Conservation (phyloP, 306 rosid genomes). For the Notholithocarpus densiflorus region DNA sequence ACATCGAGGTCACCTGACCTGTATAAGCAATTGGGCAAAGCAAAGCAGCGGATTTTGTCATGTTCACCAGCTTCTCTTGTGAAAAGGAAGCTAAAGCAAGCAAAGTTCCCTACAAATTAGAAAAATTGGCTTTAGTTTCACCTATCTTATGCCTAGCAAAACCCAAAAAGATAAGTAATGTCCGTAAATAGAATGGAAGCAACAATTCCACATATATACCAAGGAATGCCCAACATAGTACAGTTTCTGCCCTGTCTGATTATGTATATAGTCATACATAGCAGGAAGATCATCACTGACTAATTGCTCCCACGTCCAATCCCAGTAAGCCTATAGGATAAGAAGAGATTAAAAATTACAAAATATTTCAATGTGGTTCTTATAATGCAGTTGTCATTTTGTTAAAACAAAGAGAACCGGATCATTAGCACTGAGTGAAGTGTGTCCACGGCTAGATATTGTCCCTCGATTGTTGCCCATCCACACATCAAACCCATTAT, state of each 20-base stretch:
- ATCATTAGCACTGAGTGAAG: constrained; percentile 30
- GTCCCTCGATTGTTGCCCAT: constrained; percentile 76
- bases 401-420: constrained; percentile 16
- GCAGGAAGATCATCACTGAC: constrained; percentile 87
- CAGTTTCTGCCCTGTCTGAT: constrained; percentile 23
- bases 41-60: constrained; percentile 75
- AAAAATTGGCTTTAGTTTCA: too few species aligned
- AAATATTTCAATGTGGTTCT: not conserved
- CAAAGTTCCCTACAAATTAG: constrained; percentile 70
- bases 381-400: too few species aligned
- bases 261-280: constrained; percentile 61
- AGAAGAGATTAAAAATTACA: not conserved
- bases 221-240: constrained; percentile 89
- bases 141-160: too few species aligned
- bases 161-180: not conserved
- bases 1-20: constrained; percentile 69
- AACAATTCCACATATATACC: constrained; percentile 30
- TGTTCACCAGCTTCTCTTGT: constrained; percentile 44
- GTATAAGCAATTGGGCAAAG: constrained; percentile 85
- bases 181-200: not conserved
- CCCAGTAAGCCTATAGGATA: constrained; percentile 57
- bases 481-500: constrained; percentile 81
- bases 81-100: constrained; percentile 74
- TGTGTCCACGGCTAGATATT: constrained; percentile 56
- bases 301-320: constrained; percentile 98